phyloP scores from a whole-genome alignment of 2,329 filamentous ascomycete species.

The Albophoma yamanashiensis region DNA sequence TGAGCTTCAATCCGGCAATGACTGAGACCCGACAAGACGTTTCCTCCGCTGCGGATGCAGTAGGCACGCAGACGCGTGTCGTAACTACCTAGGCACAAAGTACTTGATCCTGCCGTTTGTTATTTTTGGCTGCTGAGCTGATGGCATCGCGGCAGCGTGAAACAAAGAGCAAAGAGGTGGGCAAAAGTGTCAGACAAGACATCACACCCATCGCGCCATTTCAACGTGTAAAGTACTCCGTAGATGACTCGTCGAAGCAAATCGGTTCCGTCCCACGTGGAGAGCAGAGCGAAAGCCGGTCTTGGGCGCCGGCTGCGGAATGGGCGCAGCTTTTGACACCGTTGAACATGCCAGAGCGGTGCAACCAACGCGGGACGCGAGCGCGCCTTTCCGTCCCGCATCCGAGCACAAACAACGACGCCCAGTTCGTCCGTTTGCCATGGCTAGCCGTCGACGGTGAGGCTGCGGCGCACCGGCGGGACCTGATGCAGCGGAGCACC shows the following conservation, averaged over 20 bases:
- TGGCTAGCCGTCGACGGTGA: not conserved
- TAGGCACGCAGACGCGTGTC: not conserved
- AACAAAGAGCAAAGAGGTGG: not conserved
- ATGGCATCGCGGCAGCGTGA: not conserved
- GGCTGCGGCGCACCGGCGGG: not conserved
- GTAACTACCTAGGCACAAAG: no score
- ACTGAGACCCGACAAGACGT: not conserved
- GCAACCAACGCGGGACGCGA: no score
- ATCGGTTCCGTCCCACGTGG: not conserved
- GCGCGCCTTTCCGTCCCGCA: not conserved
- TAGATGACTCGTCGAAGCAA: not conserved
- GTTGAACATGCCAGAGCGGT: not conserved
- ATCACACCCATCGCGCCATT: not conserved
- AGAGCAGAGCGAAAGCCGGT: not conserved
- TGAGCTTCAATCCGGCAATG: not conserved
- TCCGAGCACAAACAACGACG: not conserved
- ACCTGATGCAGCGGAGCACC: not conserved
- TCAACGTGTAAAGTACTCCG: no score
- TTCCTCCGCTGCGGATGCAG: not conserved
- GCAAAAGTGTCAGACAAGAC: not conserved
- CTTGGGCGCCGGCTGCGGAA: not conserved
- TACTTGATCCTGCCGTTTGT: no score
- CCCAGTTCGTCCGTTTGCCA: not conserved
- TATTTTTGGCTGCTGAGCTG: not conserved
- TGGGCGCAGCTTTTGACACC: not conserved